Evolutionary conservation across 257 asterid genomes (phyloP).

Genomic region (Nicotiana otophora): DNA sequence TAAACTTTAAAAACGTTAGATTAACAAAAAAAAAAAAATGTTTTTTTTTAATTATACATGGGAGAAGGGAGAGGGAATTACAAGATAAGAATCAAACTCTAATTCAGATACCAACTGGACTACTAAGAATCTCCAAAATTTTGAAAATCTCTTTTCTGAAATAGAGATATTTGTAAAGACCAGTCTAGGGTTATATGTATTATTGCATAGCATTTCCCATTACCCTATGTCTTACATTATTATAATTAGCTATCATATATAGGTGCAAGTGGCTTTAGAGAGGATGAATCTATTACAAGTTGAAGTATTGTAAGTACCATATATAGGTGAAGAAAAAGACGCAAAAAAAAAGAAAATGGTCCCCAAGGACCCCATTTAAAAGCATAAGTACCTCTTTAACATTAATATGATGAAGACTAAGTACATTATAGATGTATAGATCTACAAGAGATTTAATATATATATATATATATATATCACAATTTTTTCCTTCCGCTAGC

Average conservation of each 20-base stretch:
- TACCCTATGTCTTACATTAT: background rate
- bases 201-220: background rate
- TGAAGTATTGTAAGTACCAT: background rate
- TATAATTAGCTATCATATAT: background rate
- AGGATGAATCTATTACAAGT: background rate
- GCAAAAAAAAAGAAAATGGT: background rate
- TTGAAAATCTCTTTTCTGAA: too few relatives aligned
- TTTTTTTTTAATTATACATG: too few relatives aligned
- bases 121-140: too few relatives aligned
- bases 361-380: background rate
- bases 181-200: background rate
- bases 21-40: too few relatives aligned
- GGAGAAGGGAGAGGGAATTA: too few relatives aligned
- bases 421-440: too few relatives aligned
- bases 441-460: too few relatives aligned
- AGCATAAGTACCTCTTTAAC: background rate
- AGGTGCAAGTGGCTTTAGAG: slow-evolving; percentile 2
- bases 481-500: too few relatives aligned
- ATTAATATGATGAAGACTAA: background rate
- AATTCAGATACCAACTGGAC: too few relatives aligned
- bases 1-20: too few relatives aligned
- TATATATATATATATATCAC: too few relatives aligned
- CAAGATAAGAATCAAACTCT: too few relatives aligned
- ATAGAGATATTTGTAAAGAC: background rate
- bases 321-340: background rate